A percentile compares a stretch with the other conserved stretches of the same genome.
phyloP scores from a whole-genome alignment of 176 grass and related monocot species.

The Musa itinerans region DNA sequence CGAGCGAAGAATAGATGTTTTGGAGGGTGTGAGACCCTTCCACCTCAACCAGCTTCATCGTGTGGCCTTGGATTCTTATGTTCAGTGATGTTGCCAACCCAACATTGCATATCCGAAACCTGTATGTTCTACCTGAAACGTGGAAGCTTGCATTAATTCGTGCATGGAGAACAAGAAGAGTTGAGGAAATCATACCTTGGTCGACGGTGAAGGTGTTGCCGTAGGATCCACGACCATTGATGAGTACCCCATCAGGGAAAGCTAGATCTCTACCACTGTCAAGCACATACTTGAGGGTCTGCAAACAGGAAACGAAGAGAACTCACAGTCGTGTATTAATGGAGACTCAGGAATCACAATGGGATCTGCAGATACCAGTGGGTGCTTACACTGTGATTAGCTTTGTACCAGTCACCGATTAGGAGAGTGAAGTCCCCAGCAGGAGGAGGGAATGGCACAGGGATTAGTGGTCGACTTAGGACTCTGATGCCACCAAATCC shows the following conservation, averaged over 20 bases:
- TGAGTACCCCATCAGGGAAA: slow-evolving; percentile 5
- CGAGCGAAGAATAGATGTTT: slow-evolving; percentile 6
- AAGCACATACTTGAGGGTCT: slow-evolving; percentile 1
- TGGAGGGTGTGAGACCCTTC: slow-evolving; percentile 15
- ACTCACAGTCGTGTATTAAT: neutral
- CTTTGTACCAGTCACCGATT: slow-evolving; percentile 9
- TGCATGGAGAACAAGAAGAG: neutral
- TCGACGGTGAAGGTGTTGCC: slow-evolving; percentile 2
- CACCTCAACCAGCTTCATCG: slow-evolving; percentile 13
- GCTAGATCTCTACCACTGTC: slow-evolving; percentile 9
- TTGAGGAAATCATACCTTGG: neutral
- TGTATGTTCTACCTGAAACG: slow-evolving; percentile 9
- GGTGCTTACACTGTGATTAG: slow-evolving; percentile 12
- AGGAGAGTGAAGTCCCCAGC: neutral
- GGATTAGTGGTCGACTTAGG: slow-evolving; percentile 2
- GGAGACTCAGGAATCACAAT: neutral
- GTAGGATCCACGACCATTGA: slow-evolving; percentile 3
- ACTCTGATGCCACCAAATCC: slow-evolving; percentile 10
- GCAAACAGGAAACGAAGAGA: neutral
- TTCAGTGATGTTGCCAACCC: slow-evolving; percentile 5
- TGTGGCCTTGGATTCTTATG: slow-evolving; percentile 7
- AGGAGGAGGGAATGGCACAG: neutral
- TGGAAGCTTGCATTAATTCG: neutral
- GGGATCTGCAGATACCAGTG: neutral
- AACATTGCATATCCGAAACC: slow-evolving; percentile 13